A percentile compares a stretch with the other conserved stretches of the same genome.
Conservation (phyloP, 2,329 filamentous ascomycete genomes). For the Bipolaris oryzae region DNA sequence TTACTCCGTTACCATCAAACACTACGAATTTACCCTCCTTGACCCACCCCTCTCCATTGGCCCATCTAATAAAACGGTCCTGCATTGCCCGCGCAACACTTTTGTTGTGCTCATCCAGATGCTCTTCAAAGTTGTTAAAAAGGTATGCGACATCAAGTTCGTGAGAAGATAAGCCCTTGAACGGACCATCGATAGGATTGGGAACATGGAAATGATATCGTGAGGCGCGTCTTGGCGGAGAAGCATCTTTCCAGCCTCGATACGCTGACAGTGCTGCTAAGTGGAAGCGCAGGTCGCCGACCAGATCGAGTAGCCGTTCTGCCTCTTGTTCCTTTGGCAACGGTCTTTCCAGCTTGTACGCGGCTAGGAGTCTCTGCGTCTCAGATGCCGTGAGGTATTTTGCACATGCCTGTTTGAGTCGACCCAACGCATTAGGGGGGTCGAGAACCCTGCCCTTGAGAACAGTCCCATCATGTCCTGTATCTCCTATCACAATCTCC, state of each 20-base stretch:
- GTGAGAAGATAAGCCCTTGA: conserved; percentile 31
- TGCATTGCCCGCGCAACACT: conserved; percentile 24
- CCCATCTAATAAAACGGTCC: conserved; percentile 33
- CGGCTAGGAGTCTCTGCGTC: conserved; percentile 24
- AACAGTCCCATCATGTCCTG: conserved; percentile 50
- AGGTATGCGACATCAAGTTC: conserved; percentile 42
- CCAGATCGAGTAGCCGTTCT: conserved; percentile 39
- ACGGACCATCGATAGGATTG: conserved; percentile 36
- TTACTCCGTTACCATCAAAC: conserved; percentile 20
- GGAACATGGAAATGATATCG: conserved; percentile 39
- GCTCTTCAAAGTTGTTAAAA: conserved; percentile 33
- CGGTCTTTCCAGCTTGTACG: conserved; percentile 48
- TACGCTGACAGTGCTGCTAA: conserved; percentile 50
- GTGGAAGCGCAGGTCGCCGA: conserved; percentile 55
- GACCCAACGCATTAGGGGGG: conserved; percentile 19
- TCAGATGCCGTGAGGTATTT: conserved; percentile 28
- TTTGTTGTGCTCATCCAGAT: conserved; percentile 19
- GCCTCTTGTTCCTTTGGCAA: conserved; percentile 33
- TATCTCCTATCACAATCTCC: conserved; percentile 55
- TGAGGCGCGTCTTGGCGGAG: conserved; percentile 10
- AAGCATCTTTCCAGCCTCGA: conserved; percentile 30
- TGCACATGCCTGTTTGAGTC: conserved; percentile 22
- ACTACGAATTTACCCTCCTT: conserved; percentile 29
- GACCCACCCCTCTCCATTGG: conserved; percentile 33
- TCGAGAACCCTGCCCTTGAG: conserved; percentile 44